phyloP scores from a whole-genome alignment of 2,329 filamentous ascomycete genomes.

The Harringtonia aguacate region DNA sequence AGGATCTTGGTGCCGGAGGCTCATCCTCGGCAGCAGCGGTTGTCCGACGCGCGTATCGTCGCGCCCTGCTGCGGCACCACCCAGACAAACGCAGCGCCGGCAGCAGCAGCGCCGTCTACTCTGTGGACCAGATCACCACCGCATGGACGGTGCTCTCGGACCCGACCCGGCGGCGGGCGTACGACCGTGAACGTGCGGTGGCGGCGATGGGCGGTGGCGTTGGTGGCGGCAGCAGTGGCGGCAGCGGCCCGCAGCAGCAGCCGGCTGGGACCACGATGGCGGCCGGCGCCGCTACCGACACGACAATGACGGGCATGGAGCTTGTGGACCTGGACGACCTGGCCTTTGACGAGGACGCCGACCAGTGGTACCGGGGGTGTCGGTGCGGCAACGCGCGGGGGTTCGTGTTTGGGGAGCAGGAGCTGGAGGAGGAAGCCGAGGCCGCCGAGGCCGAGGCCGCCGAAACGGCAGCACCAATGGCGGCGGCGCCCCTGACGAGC shows the following conservation, averaged over 20 bases:
- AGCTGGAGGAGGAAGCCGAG: conserved; percentile 40
- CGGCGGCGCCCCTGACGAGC: conserved; percentile 31
- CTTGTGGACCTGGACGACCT: conserved; percentile 56
- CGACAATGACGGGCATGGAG: conserved; percentile 43
- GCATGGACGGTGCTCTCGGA: conserved; percentile 48
- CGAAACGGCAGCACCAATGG: neutral
- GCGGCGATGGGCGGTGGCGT: no score
- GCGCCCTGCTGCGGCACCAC: conserved; percentile 54
- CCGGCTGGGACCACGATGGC: conserved; percentile 20
- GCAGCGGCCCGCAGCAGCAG: no score
- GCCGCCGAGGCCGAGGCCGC: conserved; percentile 1
- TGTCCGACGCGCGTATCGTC: conserved; percentile 53
- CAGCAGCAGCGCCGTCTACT: conserved; percentile 22
- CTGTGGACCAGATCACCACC: conserved; percentile 52
- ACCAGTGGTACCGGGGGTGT: conserved; percentile 46
- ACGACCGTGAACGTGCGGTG: no score
- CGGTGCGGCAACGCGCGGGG: conserved; percentile 54
- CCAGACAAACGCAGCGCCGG: conserved; percentile 42
- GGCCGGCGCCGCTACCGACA: conserved; percentile 1
- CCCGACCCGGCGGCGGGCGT: conserved; percentile 35
- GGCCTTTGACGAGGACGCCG: conserved; percentile 28
- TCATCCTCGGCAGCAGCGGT: conserved; percentile 25
- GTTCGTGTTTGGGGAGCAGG: conserved; percentile 46
- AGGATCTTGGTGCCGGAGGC: conserved; percentile 9
- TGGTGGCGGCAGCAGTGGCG: no score